A percentile compares a stretch with the other conserved stretches of the same genome.
These are phyloP conservation scores for Basipetospora chlamydospora DNA, from an alignment of 2,329 filamentous ascomycete species.

Conservation along the genomic window DNA sequence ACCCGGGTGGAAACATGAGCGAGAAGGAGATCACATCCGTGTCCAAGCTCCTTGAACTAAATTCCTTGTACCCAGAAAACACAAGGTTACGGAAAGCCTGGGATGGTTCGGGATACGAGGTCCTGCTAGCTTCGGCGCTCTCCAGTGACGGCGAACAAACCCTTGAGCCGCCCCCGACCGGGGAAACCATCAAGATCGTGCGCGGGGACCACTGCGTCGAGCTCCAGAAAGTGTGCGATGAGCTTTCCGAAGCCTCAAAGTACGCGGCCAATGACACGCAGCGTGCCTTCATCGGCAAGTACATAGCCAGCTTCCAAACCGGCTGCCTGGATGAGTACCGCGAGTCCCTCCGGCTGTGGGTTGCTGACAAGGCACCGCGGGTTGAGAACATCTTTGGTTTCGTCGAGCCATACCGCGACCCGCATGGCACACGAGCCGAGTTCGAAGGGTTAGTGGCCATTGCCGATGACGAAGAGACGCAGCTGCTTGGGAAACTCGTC, in stretches of 20 bases:
- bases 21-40: slow-evolving; percentile 37
- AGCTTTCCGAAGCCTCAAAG: slow-evolving; percentile 30
- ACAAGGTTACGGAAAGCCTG: no score
- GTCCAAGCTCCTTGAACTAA: slow-evolving; percentile 32
- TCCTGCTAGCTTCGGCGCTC: no score
- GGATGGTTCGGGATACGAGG: slow-evolving; percentile 9
- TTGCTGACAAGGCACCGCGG: slow-evolving; percentile 39
- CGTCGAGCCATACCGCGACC: slow-evolving; percentile 49
- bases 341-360: slow-evolving; percentile 40
- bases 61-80: slow-evolving; percentile 40
- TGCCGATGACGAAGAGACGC: slow-evolving; percentile 52
- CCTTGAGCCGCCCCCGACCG: no score
- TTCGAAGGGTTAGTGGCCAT: slow-evolving; percentile 46
- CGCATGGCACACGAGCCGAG: slow-evolving; percentile 41
- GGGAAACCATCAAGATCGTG: slow-evolving; percentile 17
- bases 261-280: slow-evolving; percentile 38
- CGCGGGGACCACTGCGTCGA: slow-evolving; percentile 38
- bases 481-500: slow-evolving; percentile 44
- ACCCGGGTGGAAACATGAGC: slow-evolving; percentile 34
- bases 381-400: slow-evolving; percentile 48
- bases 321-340: slow-evolving; percentile 41
- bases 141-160: no score
- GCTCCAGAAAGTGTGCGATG: slow-evolving; percentile 31
- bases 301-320: slow-evolving; percentile 38
- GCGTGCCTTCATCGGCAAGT: slow-evolving; percentile 33